phyloP scores from a whole-genome alignment of 1,284 basidiomycete species.

The Trametes versicolor region DNA sequence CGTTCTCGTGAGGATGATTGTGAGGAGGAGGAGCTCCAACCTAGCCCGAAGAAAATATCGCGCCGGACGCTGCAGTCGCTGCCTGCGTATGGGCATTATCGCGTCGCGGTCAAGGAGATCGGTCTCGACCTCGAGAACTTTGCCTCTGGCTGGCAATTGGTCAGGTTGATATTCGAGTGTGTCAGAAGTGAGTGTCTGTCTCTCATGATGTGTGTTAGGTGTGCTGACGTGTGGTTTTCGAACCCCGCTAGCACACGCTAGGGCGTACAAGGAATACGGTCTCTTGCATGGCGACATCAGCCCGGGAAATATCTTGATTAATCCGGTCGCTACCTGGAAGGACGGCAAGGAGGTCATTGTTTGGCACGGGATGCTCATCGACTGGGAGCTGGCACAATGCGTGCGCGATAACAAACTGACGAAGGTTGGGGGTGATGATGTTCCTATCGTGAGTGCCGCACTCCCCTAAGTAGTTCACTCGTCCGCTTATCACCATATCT shows the following conservation, averaged over 20 bases:
- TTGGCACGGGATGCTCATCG: constrained; percentile 22
- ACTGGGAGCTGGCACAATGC: constrained; percentile 18
- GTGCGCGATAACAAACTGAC: neutral
- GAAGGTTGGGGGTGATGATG: too few species aligned
- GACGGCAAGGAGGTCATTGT: constrained; percentile 6
- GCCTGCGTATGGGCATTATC: constrained; percentile 2
- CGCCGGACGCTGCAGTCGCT: neutral
- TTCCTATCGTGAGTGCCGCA: neutral
- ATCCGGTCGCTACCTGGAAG: neutral
- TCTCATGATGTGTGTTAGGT: too few species aligned
- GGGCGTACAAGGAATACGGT: constrained; percentile 5
- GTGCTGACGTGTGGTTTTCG: neutral
- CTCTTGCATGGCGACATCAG: constrained; percentile 25
- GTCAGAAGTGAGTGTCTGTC: constrained; percentile 1
- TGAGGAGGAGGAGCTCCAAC: neutral
- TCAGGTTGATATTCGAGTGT: constrained; percentile 5
- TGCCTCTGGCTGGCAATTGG: constrained; percentile 5
- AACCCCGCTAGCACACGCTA: constrained; percentile 9
- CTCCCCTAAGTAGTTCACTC: too few species aligned
- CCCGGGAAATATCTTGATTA: constrained; percentile 13
- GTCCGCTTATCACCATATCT: neutral
- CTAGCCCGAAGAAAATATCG: neutral
- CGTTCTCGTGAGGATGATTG: constrained; percentile 3
- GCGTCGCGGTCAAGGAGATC: constrained; percentile 11
- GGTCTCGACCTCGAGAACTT: constrained; percentile 1